These are phyloP conservation scores for Cucurbita moschata DNA, from an alignment of 306 rosid genomes.

Conservation along the genomic window DNA sequence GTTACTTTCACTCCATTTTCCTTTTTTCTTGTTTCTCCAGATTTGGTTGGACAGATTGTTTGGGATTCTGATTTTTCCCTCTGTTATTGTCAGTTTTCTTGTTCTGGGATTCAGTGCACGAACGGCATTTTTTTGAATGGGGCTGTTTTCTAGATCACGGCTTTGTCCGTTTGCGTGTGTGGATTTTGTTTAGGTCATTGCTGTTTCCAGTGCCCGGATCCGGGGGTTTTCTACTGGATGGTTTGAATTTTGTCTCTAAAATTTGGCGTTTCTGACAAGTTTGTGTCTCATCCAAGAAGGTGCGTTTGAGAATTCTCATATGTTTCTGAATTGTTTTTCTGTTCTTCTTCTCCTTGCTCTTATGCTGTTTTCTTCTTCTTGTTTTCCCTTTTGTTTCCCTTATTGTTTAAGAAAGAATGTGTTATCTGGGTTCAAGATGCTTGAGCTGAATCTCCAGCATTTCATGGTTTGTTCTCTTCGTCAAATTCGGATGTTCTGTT, in stretches of 20 bases:
- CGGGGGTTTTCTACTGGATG: slow-evolving; percentile 17
- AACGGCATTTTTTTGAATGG: slow-evolving; percentile 26
- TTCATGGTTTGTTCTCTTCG: background rate
- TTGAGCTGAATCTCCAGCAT: slow-evolving; percentile 2
- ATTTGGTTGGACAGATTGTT: slow-evolving; percentile 26
- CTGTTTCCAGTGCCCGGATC: slow-evolving; percentile 32
- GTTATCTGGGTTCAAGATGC: background rate
- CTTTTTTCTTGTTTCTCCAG: slow-evolving; percentile 3
- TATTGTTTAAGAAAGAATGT: background rate
- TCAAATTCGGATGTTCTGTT: background rate
- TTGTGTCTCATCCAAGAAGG: slow-evolving; percentile 26
- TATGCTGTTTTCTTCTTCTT: background rate
- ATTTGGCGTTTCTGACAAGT: slow-evolving; percentile 16
- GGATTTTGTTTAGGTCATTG: slow-evolving; percentile 26
- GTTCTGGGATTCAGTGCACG: slow-evolving; percentile 22
- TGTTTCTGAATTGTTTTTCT: background rate
- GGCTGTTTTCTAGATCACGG: slow-evolving; percentile 28
- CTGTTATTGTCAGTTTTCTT: slow-evolving; percentile 58
- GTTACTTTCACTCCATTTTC: background rate
- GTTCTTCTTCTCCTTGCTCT: slow-evolving; percentile 5
- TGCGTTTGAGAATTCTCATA: slow-evolving; percentile 13
- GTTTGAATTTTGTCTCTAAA: slow-evolving; percentile 11
- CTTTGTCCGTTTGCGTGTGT: slow-evolving; percentile 14
- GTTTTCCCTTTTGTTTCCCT: background rate
- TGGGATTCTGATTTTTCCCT: slow-evolving; percentile 37